These are phyloP conservation scores for Coniferiporia sulphurascens DNA, from an alignment of 1,284 basidiomycete genomes.

Conservation along the genomic window DNA sequence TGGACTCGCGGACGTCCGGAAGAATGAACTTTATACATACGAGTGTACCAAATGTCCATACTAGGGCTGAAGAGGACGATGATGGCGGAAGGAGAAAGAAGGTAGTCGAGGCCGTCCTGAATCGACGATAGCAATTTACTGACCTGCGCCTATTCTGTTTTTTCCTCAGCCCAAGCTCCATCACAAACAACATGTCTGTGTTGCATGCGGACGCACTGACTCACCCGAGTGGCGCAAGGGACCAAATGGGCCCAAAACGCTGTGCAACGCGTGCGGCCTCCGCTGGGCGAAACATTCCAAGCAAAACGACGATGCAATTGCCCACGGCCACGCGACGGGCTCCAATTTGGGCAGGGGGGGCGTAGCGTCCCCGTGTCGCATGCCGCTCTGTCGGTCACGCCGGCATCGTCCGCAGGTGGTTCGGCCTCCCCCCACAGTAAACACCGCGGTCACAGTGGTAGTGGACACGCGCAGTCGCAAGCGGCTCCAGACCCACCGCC, in stretches of 20 bases:
- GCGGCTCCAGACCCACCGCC: not conserved
- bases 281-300: conserved; percentile 74
- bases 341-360: conserved; percentile 38
- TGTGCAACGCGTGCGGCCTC: conserved; percentile 84
- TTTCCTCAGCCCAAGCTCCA: conserved; percentile 40
- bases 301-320: conserved; percentile 32
- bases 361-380: conserved; percentile 7
- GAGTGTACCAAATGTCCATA: not conserved
- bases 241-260: conserved; percentile 77
- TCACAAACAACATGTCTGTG: conserved; percentile 63
- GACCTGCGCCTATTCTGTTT: not conserved
- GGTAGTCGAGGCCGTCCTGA: not conserved
- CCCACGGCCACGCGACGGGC: conserved; percentile 74
- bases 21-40: conserved; percentile 1
- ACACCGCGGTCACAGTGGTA: not conserved
- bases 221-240: conserved; percentile 86
- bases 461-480: not conserved
- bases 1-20: conserved; percentile 9
- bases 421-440: not conserved
- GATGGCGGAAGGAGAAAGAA: conserved; percentile 14
- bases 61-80: conserved; percentile 9
- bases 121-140: not conserved
- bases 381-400: conserved; percentile 15
- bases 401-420: not conserved
- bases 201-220: conserved; percentile 75